Percentiles rank a stretch among this genome's conserved stretches.
Evolutionary conservation across 2,329 filamentous ascomycete genomes (phyloP).

Genomic region (Fusarium lateritium): DNA sequence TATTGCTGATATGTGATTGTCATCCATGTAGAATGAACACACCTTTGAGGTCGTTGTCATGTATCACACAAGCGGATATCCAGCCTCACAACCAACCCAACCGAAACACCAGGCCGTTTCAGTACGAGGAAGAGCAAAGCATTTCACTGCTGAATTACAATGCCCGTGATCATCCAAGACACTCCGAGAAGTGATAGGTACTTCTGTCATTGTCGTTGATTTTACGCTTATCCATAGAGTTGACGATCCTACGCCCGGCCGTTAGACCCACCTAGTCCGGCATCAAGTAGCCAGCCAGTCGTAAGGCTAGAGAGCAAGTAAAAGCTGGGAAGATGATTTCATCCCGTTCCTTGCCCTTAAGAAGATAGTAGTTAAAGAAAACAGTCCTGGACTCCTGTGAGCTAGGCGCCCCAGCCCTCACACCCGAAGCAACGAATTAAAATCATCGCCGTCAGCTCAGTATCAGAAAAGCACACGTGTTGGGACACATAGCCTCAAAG

Average conservation of each 20-base stretch:
- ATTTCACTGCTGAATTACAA: neutral
- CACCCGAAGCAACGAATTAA: too few relatives aligned
- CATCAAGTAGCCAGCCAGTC: neutral
- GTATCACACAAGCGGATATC: neutral
- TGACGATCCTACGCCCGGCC: neutral
- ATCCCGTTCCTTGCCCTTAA: neutral
- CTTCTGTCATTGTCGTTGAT: neutral
- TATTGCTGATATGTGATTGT: neutral
- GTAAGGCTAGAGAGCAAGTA: neutral
- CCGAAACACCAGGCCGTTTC: neutral
- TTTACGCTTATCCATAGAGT: conserved; percentile 12
- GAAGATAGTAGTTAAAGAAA: too few relatives aligned
- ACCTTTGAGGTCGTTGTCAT: neutral
- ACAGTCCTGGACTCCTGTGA: too few relatives aligned
- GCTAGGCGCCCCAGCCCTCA: too few relatives aligned
- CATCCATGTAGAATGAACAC: neutral
- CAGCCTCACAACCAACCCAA: neutral
- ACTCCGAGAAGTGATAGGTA: neutral
- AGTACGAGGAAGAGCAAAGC: neutral
- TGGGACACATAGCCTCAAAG: neutral
- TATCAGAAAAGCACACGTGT: neutral
- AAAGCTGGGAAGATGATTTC: neutral
- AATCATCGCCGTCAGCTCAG: neutral
- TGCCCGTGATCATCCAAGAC: neutral
- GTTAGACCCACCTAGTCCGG: conserved; percentile 15